Evolutionary conservation across 345 rosid genomes (phyloP).

Genomic region (Camelina sativa): DNA sequence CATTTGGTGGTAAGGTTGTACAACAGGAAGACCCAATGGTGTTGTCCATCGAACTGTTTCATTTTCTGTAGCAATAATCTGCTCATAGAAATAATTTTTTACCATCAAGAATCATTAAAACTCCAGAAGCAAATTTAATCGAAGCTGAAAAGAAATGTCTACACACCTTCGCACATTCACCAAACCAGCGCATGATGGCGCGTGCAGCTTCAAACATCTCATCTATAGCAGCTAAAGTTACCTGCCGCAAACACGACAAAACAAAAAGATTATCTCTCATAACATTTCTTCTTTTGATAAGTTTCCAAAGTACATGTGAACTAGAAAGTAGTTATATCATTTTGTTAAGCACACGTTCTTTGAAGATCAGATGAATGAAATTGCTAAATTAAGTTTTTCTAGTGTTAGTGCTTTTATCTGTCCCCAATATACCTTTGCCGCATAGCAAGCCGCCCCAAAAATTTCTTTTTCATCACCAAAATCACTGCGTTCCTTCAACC

Average conservation of each 20-base stretch:
- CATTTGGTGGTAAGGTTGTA: slow-evolving; percentile 85
- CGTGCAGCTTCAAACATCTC: slow-evolving; percentile 99
- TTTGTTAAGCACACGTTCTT: slow-evolving; percentile 6
- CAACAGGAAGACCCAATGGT: slow-evolving; percentile 98
- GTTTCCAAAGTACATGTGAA: slow-evolving; percentile 4
- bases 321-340: slow-evolving; percentile 5
- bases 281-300: slow-evolving; percentile 17
- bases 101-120: not conserved
- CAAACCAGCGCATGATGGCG: slow-evolving; percentile 90
- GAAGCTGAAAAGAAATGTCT: slow-evolving; percentile 17
- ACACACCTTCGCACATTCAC: slow-evolving; percentile 95
- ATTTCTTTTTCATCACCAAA: slow-evolving; percentile 58
- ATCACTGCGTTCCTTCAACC: slow-evolving; percentile 88
- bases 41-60: slow-evolving; percentile 94
- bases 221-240: slow-evolving; percentile 82
- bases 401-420: slow-evolving; percentile 1
- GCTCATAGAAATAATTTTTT: not conserved
- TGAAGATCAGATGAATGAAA: slow-evolving; percentile 7
- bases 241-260: slow-evolving; percentile 53
- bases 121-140: slow-evolving; percentile 1
- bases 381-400: slow-evolving; percentile 10
- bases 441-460: slow-evolving; percentile 86
- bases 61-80: slow-evolving; percentile 92
- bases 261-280: slow-evolving; percentile 22
- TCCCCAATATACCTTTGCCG: slow-evolving; percentile 78